Conservation (phyloP, 164 flowering plant genomes). For the Santalum album region DNA sequence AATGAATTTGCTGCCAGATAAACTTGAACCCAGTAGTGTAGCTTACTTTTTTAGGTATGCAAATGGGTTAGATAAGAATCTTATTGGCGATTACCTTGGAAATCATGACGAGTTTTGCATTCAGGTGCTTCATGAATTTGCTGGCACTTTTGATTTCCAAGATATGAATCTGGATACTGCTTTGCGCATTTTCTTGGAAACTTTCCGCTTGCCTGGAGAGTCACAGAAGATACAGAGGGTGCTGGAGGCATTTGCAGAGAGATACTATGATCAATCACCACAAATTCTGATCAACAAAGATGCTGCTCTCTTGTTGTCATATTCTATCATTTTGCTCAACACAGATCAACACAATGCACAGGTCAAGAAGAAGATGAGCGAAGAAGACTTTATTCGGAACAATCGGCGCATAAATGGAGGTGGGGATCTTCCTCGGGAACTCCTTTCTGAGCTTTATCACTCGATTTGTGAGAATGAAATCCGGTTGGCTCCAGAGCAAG, state of each 20-base stretch:
- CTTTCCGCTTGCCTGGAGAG: conserved; percentile 39
- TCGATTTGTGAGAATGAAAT: conserved; percentile 40
- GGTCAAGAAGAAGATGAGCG: conserved; percentile 46
- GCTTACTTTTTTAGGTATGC: conserved; percentile 41
- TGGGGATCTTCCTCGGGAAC: conserved; percentile 35
- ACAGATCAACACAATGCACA: conserved; percentile 40
- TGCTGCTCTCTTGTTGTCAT: conserved; percentile 35
- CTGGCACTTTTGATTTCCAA: conserved; percentile 32
- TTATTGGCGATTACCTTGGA: conserved; percentile 20
- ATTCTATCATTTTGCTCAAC: conserved; percentile 39
- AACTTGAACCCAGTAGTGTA: conserved; percentile 34
- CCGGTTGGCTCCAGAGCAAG: conserved; percentile 25
- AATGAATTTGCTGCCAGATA: conserved; percentile 30
- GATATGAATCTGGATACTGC: conserved; percentile 39
- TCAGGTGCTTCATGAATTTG: conserved; percentile 37
- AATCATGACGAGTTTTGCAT: conserved; percentile 38
- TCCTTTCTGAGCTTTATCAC: conserved; percentile 28
- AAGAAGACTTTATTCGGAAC: conserved; percentile 39
- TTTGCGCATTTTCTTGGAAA: conserved; percentile 33
- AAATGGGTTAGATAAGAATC: conserved; percentile 34
- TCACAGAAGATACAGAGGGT: conserved; percentile 39
- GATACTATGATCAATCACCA: conserved; percentile 38
- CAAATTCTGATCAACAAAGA: conserved; percentile 34
- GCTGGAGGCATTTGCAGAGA: conserved; percentile 41
- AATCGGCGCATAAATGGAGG: conserved; percentile 39